Percentiles rank a stretch among this genome's conserved stretches.
phyloP scores from a whole-genome alignment of 306 rosid genomes.

The Elaeagnus macrophylla region DNA sequence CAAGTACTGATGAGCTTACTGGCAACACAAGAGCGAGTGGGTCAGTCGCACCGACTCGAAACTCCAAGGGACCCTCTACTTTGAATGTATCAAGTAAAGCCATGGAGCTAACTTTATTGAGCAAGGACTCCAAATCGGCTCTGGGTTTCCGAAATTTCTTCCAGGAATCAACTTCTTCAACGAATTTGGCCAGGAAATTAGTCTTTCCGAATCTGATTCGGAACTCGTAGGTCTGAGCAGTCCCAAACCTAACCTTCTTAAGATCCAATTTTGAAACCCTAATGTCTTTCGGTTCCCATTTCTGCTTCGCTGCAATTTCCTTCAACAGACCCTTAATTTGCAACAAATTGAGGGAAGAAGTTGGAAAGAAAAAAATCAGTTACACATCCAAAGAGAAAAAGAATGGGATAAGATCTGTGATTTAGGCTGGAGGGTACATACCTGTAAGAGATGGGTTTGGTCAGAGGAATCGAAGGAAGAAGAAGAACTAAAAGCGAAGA shows the following conservation, averaged over 20 bases:
- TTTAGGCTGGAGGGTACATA: conserved; percentile 7
- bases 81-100: conserved; percentile 48
- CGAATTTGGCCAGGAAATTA: conserved; percentile 33
- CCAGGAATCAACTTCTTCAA: conserved; percentile 58
- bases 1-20: conserved; percentile 24
- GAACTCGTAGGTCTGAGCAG: conserved; percentile 34
- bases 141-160: conserved; percentile 34
- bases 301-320: conserved; percentile 50
- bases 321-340: conserved; percentile 55
- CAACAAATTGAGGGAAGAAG: neutral
- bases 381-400: neutral
- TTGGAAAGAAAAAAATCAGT: neutral
- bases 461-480: neutral
- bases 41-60: conserved; percentile 34
- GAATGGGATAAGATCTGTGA: conserved; percentile 1
- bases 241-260: conserved; percentile 46
- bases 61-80: conserved; percentile 69
- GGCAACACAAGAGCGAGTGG: conserved; percentile 48
- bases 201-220: conserved; percentile 49
- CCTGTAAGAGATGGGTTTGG: conserved; percentile 54
- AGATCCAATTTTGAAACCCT: conserved; percentile 45
- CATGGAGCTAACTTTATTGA: conserved; percentile 31
- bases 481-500: conserved; percentile 18
- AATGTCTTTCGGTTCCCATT: conserved; percentile 42
- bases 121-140: conserved; percentile 40